phyloP scores from a whole-genome alignment of 306 rosid genomes.

The Prunus davidiana region DNA sequence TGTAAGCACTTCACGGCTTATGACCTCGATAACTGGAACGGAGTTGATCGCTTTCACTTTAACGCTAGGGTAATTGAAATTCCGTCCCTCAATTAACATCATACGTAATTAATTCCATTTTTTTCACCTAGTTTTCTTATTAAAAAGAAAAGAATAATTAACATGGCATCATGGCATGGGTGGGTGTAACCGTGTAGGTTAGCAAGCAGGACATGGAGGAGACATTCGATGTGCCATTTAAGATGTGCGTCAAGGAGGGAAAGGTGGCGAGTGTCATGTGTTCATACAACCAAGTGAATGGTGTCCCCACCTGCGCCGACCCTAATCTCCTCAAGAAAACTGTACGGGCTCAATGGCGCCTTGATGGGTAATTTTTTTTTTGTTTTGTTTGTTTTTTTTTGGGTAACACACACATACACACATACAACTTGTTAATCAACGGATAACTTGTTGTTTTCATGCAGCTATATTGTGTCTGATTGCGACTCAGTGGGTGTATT shows the following conservation, averaged over 20 bases:
- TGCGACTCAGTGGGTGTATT: conserved; percentile 89
- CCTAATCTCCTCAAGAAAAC: conserved; percentile 74
- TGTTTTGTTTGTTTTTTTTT: too few species aligned
- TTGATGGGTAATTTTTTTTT: conserved; percentile 51
- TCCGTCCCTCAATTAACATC: too few species aligned
- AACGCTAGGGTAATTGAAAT: conserved; percentile 57
- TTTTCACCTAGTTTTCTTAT: too few species aligned
- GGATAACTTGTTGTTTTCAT: neutral
- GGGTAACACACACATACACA: too few species aligned
- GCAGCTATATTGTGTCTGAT: conserved; percentile 87
- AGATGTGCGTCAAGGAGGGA: conserved; percentile 89
- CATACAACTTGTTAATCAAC: too few species aligned
- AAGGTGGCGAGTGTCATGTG: conserved; percentile 93
- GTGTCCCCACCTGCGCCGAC: conserved; percentile 95
- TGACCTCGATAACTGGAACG: conserved; percentile 89
- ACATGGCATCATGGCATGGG: too few species aligned
- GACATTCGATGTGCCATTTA: conserved; percentile 82
- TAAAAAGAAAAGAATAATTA: too few species aligned
- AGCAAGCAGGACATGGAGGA: conserved; percentile 90
- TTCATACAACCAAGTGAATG: conserved; percentile 92
- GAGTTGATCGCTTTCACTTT: conserved; percentile 85
- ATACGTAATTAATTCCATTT: too few species aligned
- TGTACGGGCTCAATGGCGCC: conserved; percentile 72
- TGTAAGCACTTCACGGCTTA: conserved; percentile 91
- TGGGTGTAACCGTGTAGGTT: conserved; percentile 39